Conservation (phyloP, 495 filamentous ascomycete species). For the Neurospora sp. region DNA sequence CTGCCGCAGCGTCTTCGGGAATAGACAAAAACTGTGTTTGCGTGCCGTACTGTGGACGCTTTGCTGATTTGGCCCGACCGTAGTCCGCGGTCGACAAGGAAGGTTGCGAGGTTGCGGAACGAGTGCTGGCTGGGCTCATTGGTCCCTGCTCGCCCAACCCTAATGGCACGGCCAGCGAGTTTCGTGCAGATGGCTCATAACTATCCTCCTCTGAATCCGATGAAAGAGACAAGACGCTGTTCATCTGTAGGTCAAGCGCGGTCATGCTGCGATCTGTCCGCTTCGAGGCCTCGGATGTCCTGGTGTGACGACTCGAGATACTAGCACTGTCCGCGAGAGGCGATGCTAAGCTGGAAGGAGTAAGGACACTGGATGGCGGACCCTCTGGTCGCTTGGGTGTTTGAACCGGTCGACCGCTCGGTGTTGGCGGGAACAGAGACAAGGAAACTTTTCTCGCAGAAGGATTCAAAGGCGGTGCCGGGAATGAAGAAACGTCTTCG, state of each 20-base stretch:
- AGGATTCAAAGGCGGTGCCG: constrained; percentile 2
- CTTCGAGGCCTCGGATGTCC: constrained; percentile 39
- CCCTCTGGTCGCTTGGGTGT: constrained; percentile 13
- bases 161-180: constrained; percentile 13
- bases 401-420: not conserved
- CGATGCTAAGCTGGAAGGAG: constrained; percentile 13
- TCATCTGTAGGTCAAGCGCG: constrained; percentile 36
- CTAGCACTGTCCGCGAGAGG: constrained; percentile 31
- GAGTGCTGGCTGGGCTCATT: constrained; percentile 19
- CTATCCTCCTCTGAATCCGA: constrained; percentile 38
- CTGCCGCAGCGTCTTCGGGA: constrained; percentile 3
- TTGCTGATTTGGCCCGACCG: constrained; percentile 8
- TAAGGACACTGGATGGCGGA: not conserved
- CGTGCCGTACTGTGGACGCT: constrained; percentile 16
- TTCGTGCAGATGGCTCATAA: constrained; percentile 17
- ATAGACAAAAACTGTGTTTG: constrained; percentile 15
- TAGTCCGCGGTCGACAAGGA: not conserved
- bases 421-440: constrained; percentile 9
- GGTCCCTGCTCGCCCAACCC: constrained; percentile 16
- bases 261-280: constrained; percentile 30
- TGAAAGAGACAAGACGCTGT: constrained; percentile 38
- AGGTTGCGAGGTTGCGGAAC: constrained; percentile 16
- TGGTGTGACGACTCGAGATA: constrained; percentile 39
- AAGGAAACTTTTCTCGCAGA: constrained; percentile 7
- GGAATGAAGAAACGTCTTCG: constrained; percentile 5